Evolutionary conservation across 768 basidiomycete species (phyloP).

Genomic region (Lactarius psammicola): DNA sequence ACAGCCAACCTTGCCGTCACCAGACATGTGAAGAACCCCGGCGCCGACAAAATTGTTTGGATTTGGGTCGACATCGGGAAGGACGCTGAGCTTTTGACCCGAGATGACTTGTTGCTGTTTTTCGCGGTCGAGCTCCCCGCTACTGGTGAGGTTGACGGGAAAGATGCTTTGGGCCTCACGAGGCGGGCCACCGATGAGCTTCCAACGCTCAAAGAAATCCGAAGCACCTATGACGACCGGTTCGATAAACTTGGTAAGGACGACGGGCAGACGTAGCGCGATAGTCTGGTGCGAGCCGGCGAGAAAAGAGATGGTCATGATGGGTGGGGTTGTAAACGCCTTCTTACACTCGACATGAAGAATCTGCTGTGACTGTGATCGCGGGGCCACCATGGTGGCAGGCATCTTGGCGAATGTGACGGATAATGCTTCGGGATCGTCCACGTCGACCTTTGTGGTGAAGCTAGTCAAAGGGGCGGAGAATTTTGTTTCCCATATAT

Average conservation of each 20-base stretch:
- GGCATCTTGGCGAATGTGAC: slow-evolving; percentile 91
- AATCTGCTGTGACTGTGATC: slow-evolving; percentile 89
- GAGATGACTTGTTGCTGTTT: slow-evolving; percentile 73
- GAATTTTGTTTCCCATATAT: slow-evolving; percentile 95
- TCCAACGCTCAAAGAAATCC: slow-evolving; percentile 99
- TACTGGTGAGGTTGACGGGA: slow-evolving; percentile 63
- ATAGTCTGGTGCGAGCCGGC: slow-evolving; percentile 89
- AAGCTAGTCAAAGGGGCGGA: slow-evolving; percentile 87
- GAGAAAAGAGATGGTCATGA: slow-evolving; percentile 85
- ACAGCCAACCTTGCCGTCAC: slow-evolving; percentile 93
- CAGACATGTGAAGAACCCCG: slow-evolving; percentile 93
- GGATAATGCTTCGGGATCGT: slow-evolving; percentile 72
- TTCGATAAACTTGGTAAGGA: slow-evolving; percentile 90
- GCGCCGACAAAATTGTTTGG: slow-evolving; percentile 91
- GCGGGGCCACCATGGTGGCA: slow-evolving; percentile 72
- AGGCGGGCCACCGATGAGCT: slow-evolving; percentile 92
- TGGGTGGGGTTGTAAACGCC: slow-evolving; percentile 70
- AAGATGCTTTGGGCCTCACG: slow-evolving; percentile 89
- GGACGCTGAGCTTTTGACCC: slow-evolving; percentile 73
- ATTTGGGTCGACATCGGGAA: slow-evolving; percentile 90
- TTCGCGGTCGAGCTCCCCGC: slow-evolving; percentile 71
- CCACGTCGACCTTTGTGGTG: slow-evolving; percentile 74
- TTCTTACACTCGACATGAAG: slow-evolving; percentile 95
- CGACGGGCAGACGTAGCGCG: slow-evolving; percentile 80
- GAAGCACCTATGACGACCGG: slow-evolving; percentile 78